Base-by-base conservation (phyloP, 352 stramenopile genomes). In the Saprolegnia parasitica region DNA sequence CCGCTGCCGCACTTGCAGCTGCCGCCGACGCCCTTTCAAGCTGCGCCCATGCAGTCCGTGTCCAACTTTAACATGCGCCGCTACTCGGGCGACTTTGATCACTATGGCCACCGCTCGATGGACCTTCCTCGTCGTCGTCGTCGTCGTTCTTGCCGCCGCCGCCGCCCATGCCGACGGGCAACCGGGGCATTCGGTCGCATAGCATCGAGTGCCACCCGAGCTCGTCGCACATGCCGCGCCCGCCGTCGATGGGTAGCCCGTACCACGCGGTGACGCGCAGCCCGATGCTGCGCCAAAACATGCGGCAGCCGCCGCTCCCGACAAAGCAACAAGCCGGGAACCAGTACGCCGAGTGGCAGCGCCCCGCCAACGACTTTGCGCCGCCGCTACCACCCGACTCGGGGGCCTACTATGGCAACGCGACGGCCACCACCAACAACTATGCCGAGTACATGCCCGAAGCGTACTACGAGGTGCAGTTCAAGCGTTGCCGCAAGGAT, bases 401-500 rank as follows among this genome's bases (percentile, higher is more conserved):
- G 8, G 11, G 13, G 10, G 42, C 42, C 3, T 49, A 49, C 42
- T 49, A 49, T 49, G 29, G 29, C 29, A 35, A 35, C 29, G 2
- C 29, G 5, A 35, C 29, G 2, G 42, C 42, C 18, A n/a, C 13
- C 35, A n/a, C 4, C 52, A 60, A 60, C 35, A 35, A 35, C 20
- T 16, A 4, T 21, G 13, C 35, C 35, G 52, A 60, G 35, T 60
- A 42, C 35, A n/a, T 60, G 11, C 52, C 52, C 13, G 62, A 68
- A 18, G 47, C 62, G 39, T 65, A 45, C 23, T 93, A 89, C 75
- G 81, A 78, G 57, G 77, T 94, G 47, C 88, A 92, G 71, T 94
- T 94, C 63, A 94, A 94, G 70, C 76, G 84, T 4, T 88, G 72
- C 58, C 78, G 86, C 55, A 64, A 80, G 29, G 84, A 80, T 68